Evolutionary conservation across 2,329 filamentous ascomycete species (phyloP), one percentile per base, ranked within the genome.

Genomic region (Paraphaeosphaeria minitans): DNA sequence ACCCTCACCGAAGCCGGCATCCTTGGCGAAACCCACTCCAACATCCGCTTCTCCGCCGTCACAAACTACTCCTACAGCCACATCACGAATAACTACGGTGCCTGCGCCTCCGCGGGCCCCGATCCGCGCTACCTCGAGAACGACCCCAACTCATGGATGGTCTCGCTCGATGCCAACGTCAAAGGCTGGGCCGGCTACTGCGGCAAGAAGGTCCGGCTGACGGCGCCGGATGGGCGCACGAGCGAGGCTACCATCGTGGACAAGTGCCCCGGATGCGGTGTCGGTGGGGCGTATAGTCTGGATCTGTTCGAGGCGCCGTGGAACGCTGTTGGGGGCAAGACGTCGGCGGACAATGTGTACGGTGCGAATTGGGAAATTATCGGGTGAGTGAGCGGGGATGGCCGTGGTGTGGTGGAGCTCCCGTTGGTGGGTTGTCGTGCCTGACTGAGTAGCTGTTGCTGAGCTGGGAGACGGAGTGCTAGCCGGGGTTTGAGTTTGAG

Each of bases 301-400:
- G 53, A 55, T 50, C 22, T 56, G 47, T 29, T 52, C 21, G n/a
- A 52, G 47, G 41, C 21, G 9, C 29, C 39, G 47, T 56, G 55
- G 55, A 2, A 14, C 2, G 14, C 9, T n/a, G 55, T 56, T 6
- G 55, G 55, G 4, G 45, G 53, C 8, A 31, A 16, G 21, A 42
- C 45, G 12, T 43, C 8, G 19, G 13, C 22, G 29, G 46, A 49
- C 16, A 55, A 55, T 35, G 53, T 55, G 21, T 19, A 29, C n/a
- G 42, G 42, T 5, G 53, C 53, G 22, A 29, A 14, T 4, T 55
- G 53, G 53, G 53, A 55, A 45, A 37, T 56, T 46, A 53, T 53
- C 43, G 41, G 49, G 9, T 57, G 37, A 33, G 29, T 19, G 48
- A 31, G 24, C n/a, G 19, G 21, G 14, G 24, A 31, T 9, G 21